Percentiles rank a stretch among this genome's conserved stretches.
Evolutionary conservation across 768 basidiomycete genomes (phyloP).

Genomic region (Pleurotus cornucopiae): DNA sequence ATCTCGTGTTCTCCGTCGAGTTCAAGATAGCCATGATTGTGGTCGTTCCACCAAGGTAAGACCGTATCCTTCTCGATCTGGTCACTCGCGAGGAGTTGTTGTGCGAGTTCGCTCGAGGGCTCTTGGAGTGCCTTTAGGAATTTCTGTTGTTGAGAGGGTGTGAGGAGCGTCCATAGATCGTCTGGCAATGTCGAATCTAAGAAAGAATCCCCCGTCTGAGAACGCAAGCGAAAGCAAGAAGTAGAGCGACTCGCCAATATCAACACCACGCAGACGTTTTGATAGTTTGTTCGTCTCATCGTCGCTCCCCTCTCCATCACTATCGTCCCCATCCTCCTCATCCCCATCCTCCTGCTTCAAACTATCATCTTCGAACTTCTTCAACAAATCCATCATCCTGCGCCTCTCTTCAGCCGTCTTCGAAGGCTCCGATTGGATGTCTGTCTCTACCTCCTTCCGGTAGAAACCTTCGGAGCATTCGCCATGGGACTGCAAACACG

Average conservation of each 20-base stretch:
- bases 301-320: slow-evolving; percentile 24
- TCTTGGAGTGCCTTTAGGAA: slow-evolving; percentile 59
- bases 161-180: slow-evolving; percentile 58
- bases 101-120: slow-evolving; percentile 57
- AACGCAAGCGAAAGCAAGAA: neutral
- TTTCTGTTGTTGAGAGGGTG: slow-evolving; percentile 50
- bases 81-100: slow-evolving; percentile 54
- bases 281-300: slow-evolving; percentile 39
- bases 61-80: slow-evolving; percentile 45
- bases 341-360: slow-evolving; percentile 30
- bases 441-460: slow-evolving; percentile 63
- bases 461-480: slow-evolving; percentile 84
- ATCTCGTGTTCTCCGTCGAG: slow-evolving; percentile 10
- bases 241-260: slow-evolving; percentile 48
- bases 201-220: neutral
- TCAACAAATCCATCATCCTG: slow-evolving; percentile 67
- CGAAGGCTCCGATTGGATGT: slow-evolving; percentile 53
- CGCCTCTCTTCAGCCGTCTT: slow-evolving; percentile 53
- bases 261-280: slow-evolving; percentile 46
- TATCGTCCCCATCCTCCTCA: slow-evolving; percentile 23
- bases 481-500: slow-evolving; percentile 43
- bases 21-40: slow-evolving; percentile 1
- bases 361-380: slow-evolving; percentile 65
- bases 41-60: slow-evolving; percentile 73
- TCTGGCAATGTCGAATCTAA: slow-evolving; percentile 54